phyloP scores from a whole-genome alignment of 2,329 filamentous ascomycete genomes.

The Aphanoascus verrucosus region DNA sequence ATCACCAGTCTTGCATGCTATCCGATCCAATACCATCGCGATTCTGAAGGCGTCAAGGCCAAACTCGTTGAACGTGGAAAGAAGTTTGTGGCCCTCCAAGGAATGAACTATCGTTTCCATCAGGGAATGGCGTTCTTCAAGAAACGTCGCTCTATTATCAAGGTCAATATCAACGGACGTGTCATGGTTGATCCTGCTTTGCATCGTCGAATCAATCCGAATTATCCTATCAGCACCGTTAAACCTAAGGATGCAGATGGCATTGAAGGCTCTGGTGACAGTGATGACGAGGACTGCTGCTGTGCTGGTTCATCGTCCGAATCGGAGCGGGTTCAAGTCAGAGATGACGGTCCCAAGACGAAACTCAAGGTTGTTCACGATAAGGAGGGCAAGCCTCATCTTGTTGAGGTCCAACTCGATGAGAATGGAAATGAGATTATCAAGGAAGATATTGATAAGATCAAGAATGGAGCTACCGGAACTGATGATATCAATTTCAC shows the following conservation, averaged over 20 bases:
- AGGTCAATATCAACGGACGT: slow-evolving; percentile 75
- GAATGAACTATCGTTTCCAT: slow-evolving; percentile 72
- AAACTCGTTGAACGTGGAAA: slow-evolving; percentile 70
- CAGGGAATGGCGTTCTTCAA: slow-evolving; percentile 79
- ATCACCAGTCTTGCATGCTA: slow-evolving; percentile 70
- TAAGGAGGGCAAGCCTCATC: slow-evolving; percentile 41
- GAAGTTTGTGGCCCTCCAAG: slow-evolving; percentile 70
- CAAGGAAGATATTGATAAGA: slow-evolving; percentile 48
- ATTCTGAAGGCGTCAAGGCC: slow-evolving; percentile 53
- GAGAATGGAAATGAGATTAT: slow-evolving; percentile 46
- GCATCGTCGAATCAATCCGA: slow-evolving; percentile 74
- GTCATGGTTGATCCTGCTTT: slow-evolving; percentile 80
- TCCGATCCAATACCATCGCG: slow-evolving; percentile 68
- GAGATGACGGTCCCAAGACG: slow-evolving; percentile 26
- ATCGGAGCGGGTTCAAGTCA: slow-evolving; percentile 26
- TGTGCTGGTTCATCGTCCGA: slow-evolving; percentile 23
- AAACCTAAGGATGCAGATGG: slow-evolving; percentile 60
- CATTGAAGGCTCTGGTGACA: slow-evolving; percentile 36
- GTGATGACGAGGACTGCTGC: slow-evolving; percentile 34
- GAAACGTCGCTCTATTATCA: slow-evolving; percentile 61
- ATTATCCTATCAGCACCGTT: slow-evolving; percentile 67
- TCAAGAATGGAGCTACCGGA: slow-evolving; percentile 32
- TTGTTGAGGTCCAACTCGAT: slow-evolving; percentile 47
- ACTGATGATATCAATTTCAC: slow-evolving; percentile 49
- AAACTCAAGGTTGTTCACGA: slow-evolving; percentile 47